Evolutionary conservation across 1,139 yeast species (phyloP).

Genomic region (Debaryomyces robertsiae): DNA sequence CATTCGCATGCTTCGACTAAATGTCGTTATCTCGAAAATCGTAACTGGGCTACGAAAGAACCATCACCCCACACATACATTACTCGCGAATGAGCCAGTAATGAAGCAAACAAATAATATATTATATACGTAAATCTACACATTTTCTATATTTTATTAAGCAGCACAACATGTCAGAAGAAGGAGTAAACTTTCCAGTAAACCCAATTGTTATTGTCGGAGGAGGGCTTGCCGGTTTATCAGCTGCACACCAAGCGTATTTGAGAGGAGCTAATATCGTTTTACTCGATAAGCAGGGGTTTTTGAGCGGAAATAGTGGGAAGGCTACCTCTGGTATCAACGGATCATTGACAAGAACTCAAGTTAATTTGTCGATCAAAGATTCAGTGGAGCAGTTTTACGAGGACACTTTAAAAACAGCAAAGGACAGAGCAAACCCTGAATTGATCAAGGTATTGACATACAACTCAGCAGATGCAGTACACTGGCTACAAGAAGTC

Average conservation of each 20-base stretch:
- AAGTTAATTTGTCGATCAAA: slow-evolving; percentile 46
- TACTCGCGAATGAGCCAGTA: slow-evolving; percentile 5
- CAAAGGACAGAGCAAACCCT: slow-evolving; percentile 62
- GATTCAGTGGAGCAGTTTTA: slow-evolving; percentile 65
- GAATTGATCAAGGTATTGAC: slow-evolving; percentile 54
- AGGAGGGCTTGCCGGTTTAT: slow-evolving; percentile 78
- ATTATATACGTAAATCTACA: neutral
- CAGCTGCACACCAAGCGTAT: slow-evolving; percentile 72
- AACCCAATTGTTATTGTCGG: slow-evolving; percentile 68
- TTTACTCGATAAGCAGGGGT: slow-evolving; percentile 62
- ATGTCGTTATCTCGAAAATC: neutral
- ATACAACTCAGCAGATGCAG: slow-evolving; percentile 58
- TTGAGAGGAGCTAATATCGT: slow-evolving; percentile 58
- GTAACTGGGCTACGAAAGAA: neutral
- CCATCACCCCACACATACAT: slow-evolving; percentile 1
- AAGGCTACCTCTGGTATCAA: slow-evolving; percentile 85
- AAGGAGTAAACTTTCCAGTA: slow-evolving; percentile 22
- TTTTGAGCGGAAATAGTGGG: slow-evolving; percentile 76
- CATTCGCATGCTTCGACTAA: neutral
- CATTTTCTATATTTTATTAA: slow-evolving; percentile 1
- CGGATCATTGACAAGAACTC: slow-evolving; percentile 70
- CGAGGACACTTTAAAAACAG: slow-evolving; percentile 67
- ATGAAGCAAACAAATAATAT: slow-evolving; percentile 6
- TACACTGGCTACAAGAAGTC: slow-evolving; percentile 70
- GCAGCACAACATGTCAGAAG: slow-evolving; percentile 7